Evolutionary conservation across 2,329 filamentous ascomycete genomes (phyloP).

Genomic region (Colletotrichum phormii): DNA sequence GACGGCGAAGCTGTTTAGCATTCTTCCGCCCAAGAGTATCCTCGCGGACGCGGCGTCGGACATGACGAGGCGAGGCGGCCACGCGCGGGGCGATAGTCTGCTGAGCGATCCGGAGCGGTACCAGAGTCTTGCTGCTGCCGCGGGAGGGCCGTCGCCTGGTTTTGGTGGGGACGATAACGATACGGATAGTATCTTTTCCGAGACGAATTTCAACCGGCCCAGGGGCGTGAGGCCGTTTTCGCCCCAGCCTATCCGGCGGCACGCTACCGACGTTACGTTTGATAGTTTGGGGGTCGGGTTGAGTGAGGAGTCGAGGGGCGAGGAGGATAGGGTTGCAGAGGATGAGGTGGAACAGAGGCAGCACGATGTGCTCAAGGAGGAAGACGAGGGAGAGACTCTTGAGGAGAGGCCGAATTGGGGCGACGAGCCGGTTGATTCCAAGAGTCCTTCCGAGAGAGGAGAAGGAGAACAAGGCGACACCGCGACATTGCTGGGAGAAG

Average conservation of each 20-base stretch:
- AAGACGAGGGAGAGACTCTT: constrained; percentile 18
- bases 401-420: constrained; percentile 10
- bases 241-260: constrained; percentile 62
- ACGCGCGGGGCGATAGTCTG: constrained; percentile 66
- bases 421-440: neutral
- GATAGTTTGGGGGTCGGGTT: constrained; percentile 48
- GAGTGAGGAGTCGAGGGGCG: constrained; percentile 30
- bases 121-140: constrained; percentile 66
- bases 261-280: constrained; percentile 54
- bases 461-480: neutral
- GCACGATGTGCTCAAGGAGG: constrained; percentile 21
- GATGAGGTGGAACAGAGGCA: constrained; percentile 17
- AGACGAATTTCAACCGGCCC: constrained; percentile 62
- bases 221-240: constrained; percentile 70
- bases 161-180: constrained; percentile 38
- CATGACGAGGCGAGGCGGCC: constrained; percentile 45
- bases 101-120: constrained; percentile 65
- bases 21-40: constrained; percentile 73
- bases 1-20: constrained; percentile 69
- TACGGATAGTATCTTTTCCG: constrained; percentile 62
- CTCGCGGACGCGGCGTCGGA: constrained; percentile 63
- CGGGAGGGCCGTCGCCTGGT: constrained; percentile 54
- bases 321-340: constrained; percentile 34
- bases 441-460: neutral
- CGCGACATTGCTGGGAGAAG: neutral